A percentile compares a stretch with the other conserved stretches of the same genome.
Evolutionary conservation across 2,329 filamentous ascomycete genomes (phyloP).

Genomic region (Torrubiella hemipterigena): DNA sequence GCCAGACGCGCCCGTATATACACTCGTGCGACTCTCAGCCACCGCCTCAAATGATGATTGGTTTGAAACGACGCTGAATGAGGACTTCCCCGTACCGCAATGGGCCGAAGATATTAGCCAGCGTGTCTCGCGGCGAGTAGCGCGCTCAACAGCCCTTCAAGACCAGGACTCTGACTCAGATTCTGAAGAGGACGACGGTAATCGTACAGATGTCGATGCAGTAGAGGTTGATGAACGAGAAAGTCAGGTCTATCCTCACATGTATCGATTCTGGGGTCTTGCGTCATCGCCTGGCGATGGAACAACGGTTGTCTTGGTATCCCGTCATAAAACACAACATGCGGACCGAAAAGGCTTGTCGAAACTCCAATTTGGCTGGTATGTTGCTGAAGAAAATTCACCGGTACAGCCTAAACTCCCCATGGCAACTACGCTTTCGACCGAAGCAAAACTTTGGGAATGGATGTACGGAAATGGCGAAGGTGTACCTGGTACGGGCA

Average conservation of each 20-base stretch:
- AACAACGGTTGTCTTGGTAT: constrained; percentile 36
- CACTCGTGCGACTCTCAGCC: constrained; percentile 39
- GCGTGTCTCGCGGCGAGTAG: constrained; percentile 29
- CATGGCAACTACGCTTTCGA: constrained; percentile 24
- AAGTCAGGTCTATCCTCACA: constrained; percentile 33
- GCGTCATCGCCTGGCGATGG: constrained; percentile 38
- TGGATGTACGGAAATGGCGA: constrained; percentile 46
- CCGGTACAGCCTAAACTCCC: background rate
- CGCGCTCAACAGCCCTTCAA: constrained; percentile 30
- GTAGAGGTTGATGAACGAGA: constrained; percentile 19
- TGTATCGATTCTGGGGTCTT: constrained; percentile 42
- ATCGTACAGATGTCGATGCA: constrained; percentile 13
- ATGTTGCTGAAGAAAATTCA: constrained; percentile 7
- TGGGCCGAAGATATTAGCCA: constrained; percentile 37
- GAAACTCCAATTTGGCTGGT: constrained; percentile 24
- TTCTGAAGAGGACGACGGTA: constrained; percentile 12
- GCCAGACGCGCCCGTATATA: constrained; percentile 30
- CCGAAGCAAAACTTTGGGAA: constrained; percentile 43
- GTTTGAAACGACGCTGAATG: constrained; percentile 37
- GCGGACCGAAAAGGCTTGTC: constrained; percentile 28
- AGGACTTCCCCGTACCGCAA: constrained; percentile 17
- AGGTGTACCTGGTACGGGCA: constrained; percentile 29
- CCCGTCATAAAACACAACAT: constrained; percentile 34
- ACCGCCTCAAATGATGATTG: constrained; percentile 38
- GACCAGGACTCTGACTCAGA: constrained; percentile 16